A percentile compares a stretch with the other conserved stretches of the same genome.
These are phyloP conservation scores for Tulasnella sp. DNA, from an alignment of 768 basidiomycete species.

Conservation along the genomic window DNA sequence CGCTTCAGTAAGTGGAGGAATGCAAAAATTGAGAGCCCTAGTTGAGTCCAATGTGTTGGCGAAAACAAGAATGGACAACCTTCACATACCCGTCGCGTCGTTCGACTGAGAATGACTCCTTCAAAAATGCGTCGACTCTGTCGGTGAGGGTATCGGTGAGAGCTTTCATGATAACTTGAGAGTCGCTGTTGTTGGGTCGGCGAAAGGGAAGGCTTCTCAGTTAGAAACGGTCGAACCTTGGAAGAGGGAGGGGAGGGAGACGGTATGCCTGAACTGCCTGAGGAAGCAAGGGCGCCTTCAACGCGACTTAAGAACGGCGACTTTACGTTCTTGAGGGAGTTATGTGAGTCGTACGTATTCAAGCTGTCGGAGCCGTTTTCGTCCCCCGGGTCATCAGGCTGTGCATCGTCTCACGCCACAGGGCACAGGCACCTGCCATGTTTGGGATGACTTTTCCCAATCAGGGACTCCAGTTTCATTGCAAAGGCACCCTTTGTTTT, in stretches of 20 bases:
- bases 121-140: background rate
- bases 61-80: background rate
- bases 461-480: background rate
- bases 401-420: background rate
- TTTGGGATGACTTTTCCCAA: background rate
- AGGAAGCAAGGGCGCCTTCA: background rate
- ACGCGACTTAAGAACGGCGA: background rate
- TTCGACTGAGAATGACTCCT: background rate
- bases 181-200: background rate
- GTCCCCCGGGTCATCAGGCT: background rate
- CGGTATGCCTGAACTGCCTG: background rate
- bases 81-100: background rate
- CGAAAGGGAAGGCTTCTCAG: background rate
- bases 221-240: background rate
- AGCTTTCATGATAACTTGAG: background rate
- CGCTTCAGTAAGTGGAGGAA: background rate
- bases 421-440: background rate
- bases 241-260: background rate
- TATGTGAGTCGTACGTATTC: slow-evolving; percentile 13
- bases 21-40: background rate
- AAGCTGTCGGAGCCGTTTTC: background rate
- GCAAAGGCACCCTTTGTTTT: background rate
- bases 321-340: background rate
- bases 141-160: background rate
- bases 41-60: background rate